Percentiles rank a stretch among this genome's conserved stretches.
Conservation (phyloP, 352 stramenopile genomes). For the Phytophthora foliorum region DNA sequence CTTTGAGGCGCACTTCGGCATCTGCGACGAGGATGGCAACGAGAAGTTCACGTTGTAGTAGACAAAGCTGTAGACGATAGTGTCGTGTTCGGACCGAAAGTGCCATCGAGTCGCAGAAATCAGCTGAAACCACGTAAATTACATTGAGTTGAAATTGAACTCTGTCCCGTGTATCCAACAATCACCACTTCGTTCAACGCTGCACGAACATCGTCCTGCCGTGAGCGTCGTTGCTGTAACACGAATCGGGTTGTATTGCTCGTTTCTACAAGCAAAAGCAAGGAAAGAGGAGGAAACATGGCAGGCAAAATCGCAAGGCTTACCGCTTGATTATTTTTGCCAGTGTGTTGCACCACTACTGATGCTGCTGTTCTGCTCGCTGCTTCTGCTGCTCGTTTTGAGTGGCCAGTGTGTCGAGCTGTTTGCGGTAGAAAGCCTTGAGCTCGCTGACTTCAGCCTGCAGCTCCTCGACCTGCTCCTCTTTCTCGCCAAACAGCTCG, state of each 20-base stretch:
- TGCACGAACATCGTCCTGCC: background rate
- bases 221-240: background rate
- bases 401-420: conserved; percentile 73
- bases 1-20: conserved; percentile 65
- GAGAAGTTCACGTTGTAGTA: conserved; percentile 51
- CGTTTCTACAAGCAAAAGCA: background rate
- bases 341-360: conserved; percentile 20
- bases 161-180: background rate
- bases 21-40: conserved; percentile 44
- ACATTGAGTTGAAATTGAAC: background rate
- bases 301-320: conserved; percentile 5
- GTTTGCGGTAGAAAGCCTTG: conserved; percentile 83
- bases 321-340: conserved; percentile 20
- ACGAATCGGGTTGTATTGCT: background rate
- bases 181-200: background rate
- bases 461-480: conserved; percentile 88
- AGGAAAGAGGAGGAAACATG: background rate
- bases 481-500: conserved; percentile 88
- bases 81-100: background rate
- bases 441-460: conserved; percentile 81
- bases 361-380: conserved; percentile 41
- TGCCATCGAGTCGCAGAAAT: background rate
- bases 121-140: background rate
- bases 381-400: conserved; percentile 52
- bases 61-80: background rate